A percentile compares a stretch with the other conserved stretches of the same genome.
phyloP scores from a whole-genome alignment of 2,329 filamentous ascomycete genomes.

The Paraphaeosphaeria sporulosa region DNA sequence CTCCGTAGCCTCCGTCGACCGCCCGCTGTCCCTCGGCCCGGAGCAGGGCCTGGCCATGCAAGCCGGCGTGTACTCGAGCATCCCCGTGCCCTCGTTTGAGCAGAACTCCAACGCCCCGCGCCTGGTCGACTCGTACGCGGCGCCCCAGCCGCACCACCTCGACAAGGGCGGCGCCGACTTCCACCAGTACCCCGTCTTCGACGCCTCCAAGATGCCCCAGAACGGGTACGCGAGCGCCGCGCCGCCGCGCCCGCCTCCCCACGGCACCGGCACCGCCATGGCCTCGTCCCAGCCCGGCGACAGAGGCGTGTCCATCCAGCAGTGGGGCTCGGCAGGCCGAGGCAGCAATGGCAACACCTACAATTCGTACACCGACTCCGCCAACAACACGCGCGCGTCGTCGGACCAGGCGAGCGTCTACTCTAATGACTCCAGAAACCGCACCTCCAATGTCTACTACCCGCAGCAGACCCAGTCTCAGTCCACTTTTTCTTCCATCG shows the following conservation, averaged over 20 bases:
- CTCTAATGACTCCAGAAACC: slow-evolving; percentile 67
- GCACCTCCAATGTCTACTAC: slow-evolving; percentile 56
- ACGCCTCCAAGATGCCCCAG: slow-evolving; percentile 60
- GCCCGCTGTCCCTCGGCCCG: slow-evolving; percentile 68
- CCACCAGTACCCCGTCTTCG: slow-evolving; percentile 85
- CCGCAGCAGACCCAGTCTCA: slow-evolving; percentile 68
- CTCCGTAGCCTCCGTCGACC: slow-evolving; percentile 70
- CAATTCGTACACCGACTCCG: slow-evolving; percentile 48
- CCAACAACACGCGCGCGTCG: slow-evolving; percentile 63
- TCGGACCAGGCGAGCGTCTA: slow-evolving; percentile 72
- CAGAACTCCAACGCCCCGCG: slow-evolving; percentile 74
- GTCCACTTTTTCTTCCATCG: slow-evolving; percentile 57
- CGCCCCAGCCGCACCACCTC: slow-evolving; percentile 82
- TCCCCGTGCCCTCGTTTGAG: slow-evolving; percentile 73
- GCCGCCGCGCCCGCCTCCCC: slow-evolving; percentile 67
- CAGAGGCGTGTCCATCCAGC: slow-evolving; percentile 74
- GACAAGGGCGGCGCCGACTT: slow-evolving; percentile 81
- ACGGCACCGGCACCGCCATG: slow-evolving; percentile 65
- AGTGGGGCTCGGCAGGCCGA: slow-evolving; percentile 66
- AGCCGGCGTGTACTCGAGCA: slow-evolving; percentile 84
- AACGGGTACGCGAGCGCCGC: slow-evolving; percentile 59
- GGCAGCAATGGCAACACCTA: slow-evolving; percentile 36
- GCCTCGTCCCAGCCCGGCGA: slow-evolving; percentile 74
- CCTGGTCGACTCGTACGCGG: slow-evolving; percentile 71
- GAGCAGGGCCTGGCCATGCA: slow-evolving; percentile 71